Percentiles rank a stretch among this genome's conserved stretches.
These are phyloP conservation scores for Epichloe gansuensis DNA, from an alignment of 2,329 filamentous ascomycete genomes.

Conservation along the genomic window DNA sequence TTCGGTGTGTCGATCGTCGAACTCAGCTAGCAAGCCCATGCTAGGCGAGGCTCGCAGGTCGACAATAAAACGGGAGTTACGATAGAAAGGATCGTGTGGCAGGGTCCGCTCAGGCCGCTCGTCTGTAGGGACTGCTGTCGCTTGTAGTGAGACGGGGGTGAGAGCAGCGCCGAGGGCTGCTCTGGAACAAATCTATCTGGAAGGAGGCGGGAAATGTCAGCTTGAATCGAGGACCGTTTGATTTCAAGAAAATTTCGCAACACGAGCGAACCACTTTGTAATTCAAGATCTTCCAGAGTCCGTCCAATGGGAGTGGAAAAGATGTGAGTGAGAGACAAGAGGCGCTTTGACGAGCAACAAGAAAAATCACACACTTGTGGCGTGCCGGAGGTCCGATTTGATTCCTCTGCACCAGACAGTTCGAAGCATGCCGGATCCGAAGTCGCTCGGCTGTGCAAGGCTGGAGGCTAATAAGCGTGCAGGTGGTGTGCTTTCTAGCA, in stretches of 20 bases:
- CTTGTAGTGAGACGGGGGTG: slow-evolving; percentile 8
- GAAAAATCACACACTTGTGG: neutral
- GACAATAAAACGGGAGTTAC: neutral
- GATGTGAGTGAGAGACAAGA: neutral
- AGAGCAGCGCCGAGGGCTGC: slow-evolving; percentile 14
- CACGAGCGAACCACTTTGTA: neutral
- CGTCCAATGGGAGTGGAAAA: neutral
- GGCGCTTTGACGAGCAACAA: no score
- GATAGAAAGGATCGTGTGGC: neutral
- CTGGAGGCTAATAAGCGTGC: neutral
- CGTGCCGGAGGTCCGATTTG: neutral
- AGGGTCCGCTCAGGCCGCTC: slow-evolving; percentile 2
- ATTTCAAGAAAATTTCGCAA: neutral
- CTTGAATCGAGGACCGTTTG: neutral
- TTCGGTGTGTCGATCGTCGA: slow-evolving; percentile 56
- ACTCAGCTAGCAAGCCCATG: slow-evolving; percentile 54
- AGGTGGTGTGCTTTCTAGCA: neutral
- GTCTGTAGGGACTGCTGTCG: slow-evolving; percentile 4
- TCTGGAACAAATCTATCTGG: slow-evolving; percentile 10
- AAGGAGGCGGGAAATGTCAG: slow-evolving; percentile 1
- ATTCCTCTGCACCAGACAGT: neutral
- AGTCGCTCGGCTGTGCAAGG: neutral
- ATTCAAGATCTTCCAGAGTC: no score
- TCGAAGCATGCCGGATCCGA: neutral
- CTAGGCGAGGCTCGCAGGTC: slow-evolving; percentile 40